A percentile compares a stretch with the other conserved stretches of the same genome.
Conservation (phyloP, 1,284 basidiomycete genomes). For the Boletus sp. region DNA sequence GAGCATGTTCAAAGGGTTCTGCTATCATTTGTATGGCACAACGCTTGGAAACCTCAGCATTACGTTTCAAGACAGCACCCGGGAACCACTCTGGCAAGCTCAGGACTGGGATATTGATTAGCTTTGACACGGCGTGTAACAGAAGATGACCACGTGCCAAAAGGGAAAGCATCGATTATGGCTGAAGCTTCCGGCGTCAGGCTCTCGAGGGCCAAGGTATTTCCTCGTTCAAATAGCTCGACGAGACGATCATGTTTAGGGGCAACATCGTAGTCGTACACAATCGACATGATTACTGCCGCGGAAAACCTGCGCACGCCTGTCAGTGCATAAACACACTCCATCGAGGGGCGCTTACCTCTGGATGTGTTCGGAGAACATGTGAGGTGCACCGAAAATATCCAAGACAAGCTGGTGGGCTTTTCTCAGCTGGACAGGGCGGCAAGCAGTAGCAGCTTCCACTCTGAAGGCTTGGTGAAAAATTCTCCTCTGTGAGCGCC, state of each 20-base stretch:
- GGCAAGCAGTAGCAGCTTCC: constrained; percentile 24
- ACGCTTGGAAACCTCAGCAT: constrained; percentile 20
- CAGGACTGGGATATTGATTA: constrained; percentile 21
- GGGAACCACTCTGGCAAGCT: constrained; percentile 35
- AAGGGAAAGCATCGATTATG: constrained; percentile 28
- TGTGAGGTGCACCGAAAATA: constrained; percentile 21
- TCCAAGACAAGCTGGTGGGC: constrained; percentile 23
- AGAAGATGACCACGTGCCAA: constrained; percentile 13
- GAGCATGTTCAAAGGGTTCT: constrained; percentile 26
- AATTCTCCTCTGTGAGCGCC: constrained; percentile 31
- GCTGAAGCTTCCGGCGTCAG: constrained; percentile 28
- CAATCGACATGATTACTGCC: constrained; percentile 27
- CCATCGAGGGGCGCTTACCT: constrained; percentile 1
- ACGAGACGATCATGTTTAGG: constrained; percentile 26
- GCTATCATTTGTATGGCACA: constrained; percentile 25
- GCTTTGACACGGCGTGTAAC: not conserved
- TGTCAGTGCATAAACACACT: not conserved
- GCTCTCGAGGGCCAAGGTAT: constrained; percentile 14
- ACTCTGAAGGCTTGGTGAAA: constrained; percentile 36
- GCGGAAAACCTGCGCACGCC: constrained; percentile 24
- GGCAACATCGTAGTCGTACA: constrained; percentile 33
- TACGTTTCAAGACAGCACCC: constrained; percentile 19
- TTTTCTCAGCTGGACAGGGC: constrained; percentile 29
- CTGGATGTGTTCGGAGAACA: constrained; percentile 28
- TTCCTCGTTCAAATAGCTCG: constrained; percentile 23